Conservation (phyloP, 2,329 filamentous ascomycete species). For the Amesomyces nigricolor region DNA sequence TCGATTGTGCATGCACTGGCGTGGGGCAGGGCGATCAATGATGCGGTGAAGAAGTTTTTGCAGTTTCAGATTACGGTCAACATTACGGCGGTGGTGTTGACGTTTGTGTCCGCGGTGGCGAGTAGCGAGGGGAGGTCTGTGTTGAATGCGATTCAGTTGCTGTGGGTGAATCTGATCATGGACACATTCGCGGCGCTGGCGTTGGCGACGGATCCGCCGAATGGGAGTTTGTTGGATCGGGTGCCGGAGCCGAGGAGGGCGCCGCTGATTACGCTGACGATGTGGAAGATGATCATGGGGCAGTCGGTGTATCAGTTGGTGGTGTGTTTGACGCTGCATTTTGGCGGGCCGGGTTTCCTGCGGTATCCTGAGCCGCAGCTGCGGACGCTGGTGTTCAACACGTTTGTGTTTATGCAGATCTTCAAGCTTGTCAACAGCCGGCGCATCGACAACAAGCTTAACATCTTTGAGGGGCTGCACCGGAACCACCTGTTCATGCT, state of each 20-base stretch:
- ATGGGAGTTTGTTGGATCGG: constrained; percentile 38
- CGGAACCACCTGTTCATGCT: constrained; percentile 75
- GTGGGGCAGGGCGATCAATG: constrained; percentile 59
- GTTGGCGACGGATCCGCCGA: constrained; percentile 38
- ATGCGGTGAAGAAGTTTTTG: constrained; percentile 58
- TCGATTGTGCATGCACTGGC: constrained; percentile 56
- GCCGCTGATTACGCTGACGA: constrained; percentile 53
- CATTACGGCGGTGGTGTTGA: constrained; percentile 72
- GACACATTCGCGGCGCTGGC: constrained; percentile 77
- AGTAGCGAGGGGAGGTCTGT: constrained; percentile 59
- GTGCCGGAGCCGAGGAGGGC: constrained; percentile 71
- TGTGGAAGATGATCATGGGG: constrained; percentile 89
- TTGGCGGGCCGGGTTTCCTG: constrained; percentile 58
- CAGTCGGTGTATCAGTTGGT: constrained; percentile 72
- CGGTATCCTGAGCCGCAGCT: constrained; percentile 51
- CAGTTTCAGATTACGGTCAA: constrained; percentile 69
- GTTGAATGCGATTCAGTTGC: constrained; percentile 67
- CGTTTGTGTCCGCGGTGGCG: constrained; percentile 70
- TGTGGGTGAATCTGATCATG: constrained; percentile 85
- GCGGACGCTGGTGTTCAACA: constrained; percentile 70
- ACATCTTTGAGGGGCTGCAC: constrained; percentile 77
- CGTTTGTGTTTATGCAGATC: constrained; percentile 82
- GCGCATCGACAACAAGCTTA: constrained; percentile 79
- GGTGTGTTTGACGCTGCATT: constrained; percentile 62
- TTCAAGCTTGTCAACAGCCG: constrained; percentile 67